A percentile compares a stretch with the other conserved stretches of the same genome.
Evolutionary conservation across 257 asterid species (phyloP).

Genomic region (Solanum chmielewskii): DNA sequence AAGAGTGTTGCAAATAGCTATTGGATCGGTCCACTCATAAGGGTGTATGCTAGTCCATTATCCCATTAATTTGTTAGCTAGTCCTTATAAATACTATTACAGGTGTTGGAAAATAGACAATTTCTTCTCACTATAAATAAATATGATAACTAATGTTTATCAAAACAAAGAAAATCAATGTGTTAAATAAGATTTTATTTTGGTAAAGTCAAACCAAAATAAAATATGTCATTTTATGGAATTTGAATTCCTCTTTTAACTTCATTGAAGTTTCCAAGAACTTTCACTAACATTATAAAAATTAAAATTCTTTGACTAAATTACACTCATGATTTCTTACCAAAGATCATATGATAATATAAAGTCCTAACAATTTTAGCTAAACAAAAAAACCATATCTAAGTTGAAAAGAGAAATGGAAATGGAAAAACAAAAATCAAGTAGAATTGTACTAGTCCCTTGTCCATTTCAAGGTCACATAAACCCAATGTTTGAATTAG

Average conservation of each 20-base stretch:
- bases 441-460: background rate
- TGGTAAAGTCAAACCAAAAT: background rate
- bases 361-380: background rate
- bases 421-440: background rate
- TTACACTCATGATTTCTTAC: background rate
- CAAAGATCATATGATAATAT: background rate
- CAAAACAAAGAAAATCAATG: too few species aligned
- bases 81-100: too few species aligned
- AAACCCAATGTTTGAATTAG: constrained; percentile 14
- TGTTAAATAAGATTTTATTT: too few species aligned
- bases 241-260: background rate
- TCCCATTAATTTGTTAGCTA: too few species aligned
- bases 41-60: too few species aligned
- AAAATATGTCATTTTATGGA: background rate
- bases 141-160: too few species aligned
- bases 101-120: too few species aligned
- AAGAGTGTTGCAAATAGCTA: too few species aligned
- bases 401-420: background rate
- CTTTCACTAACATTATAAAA: background rate
- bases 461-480: constrained; percentile 10
- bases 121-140: too few species aligned
- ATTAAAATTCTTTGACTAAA: background rate
- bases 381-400: background rate
- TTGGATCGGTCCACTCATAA: too few species aligned
- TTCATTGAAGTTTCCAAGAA: background rate